Evolutionary conservation across 192 early-diverging fungal species (phyloP).

Genomic region (Endogone sp.): DNA sequence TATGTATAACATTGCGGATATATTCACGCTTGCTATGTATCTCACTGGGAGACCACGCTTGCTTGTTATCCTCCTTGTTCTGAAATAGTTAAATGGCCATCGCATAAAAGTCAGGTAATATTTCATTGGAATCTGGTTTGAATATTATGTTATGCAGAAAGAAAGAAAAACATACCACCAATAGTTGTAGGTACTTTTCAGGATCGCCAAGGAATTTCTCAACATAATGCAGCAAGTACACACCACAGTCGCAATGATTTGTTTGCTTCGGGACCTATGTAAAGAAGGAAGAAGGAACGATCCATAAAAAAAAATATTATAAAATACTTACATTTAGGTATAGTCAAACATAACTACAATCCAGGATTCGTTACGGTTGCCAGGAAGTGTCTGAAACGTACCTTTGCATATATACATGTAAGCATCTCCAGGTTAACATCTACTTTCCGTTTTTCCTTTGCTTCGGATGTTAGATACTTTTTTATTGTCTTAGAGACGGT

Average conservation of each 20-base stretch:
- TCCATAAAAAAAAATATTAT: too few relatives aligned
- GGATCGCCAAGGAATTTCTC: slow-evolving; percentile 54
- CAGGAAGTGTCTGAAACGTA: slow-evolving; percentile 13
- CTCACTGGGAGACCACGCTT: slow-evolving; percentile 3
- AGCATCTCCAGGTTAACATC: slow-evolving; percentile 21
- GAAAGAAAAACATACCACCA: background rate
- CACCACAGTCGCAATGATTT: slow-evolving; percentile 87
- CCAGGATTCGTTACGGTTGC: too few relatives aligned
- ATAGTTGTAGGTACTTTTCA: background rate
- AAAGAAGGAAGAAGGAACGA: background rate
- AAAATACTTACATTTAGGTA: too few relatives aligned
- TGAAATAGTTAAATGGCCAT: background rate
- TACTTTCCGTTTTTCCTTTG: slow-evolving; percentile 38
- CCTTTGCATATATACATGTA: slow-evolving; percentile 57
- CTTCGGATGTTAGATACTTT: slow-evolving; percentile 29
- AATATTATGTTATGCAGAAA: background rate
- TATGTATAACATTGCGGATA: background rate
- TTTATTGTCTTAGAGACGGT: slow-evolving; percentile 31
- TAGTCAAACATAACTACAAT: too few relatives aligned
- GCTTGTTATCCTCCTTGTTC: slow-evolving; percentile 5
- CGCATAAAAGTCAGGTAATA: too few relatives aligned
- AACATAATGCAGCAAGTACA: slow-evolving; percentile 78
- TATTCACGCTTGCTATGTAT: slow-evolving; percentile 1
- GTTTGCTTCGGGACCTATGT: slow-evolving; percentile 61
- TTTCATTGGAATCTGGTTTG: background rate